Conservation (phyloP, 139 green algal genomes). For the Trebouxia sp. region DNA sequence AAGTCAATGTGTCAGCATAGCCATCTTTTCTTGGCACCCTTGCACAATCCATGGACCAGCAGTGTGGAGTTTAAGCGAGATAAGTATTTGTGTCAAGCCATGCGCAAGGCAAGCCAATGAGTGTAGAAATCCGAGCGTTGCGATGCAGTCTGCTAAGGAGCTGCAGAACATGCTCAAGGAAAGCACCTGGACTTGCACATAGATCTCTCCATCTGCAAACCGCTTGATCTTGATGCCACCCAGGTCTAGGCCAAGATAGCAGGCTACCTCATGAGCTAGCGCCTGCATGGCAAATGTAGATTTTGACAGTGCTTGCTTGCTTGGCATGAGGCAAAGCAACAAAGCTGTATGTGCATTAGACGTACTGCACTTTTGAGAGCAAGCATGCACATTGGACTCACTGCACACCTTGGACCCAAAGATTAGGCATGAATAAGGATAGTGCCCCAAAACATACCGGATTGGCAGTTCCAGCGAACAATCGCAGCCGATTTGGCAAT, state of each 20-base stretch:
- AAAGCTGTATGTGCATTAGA: neutral
- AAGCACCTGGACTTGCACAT: conserved; percentile 88
- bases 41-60: too few relatives aligned
- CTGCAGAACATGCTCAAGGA: neutral
- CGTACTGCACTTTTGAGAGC: neutral
- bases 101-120: too few relatives aligned
- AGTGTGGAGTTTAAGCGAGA: too few relatives aligned
- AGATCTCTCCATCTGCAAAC: conserved; percentile 99
- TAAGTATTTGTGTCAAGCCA: too few relatives aligned
- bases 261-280: conserved; percentile 89
- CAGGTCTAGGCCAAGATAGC: conserved; percentile 95
- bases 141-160: neutral
- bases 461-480: conserved; percentile 87
- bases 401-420: neutral
- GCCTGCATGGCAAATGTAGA: conserved; percentile 40
- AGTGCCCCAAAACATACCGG: conserved; percentile 41
- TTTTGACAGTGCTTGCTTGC: neutral
- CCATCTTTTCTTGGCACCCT: too few relatives aligned
- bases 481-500: conserved; percentile 57
- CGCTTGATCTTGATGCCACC: conserved; percentile 94
- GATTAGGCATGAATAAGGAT: neutral
- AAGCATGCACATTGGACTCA: neutral
- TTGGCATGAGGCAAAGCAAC: neutral
- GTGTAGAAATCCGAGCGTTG: too few relatives aligned
- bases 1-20: too few relatives aligned